phyloP scores from a whole-genome alignment of 164 flowering plant genomes.

The Dillenia suffruticosa region DNA sequence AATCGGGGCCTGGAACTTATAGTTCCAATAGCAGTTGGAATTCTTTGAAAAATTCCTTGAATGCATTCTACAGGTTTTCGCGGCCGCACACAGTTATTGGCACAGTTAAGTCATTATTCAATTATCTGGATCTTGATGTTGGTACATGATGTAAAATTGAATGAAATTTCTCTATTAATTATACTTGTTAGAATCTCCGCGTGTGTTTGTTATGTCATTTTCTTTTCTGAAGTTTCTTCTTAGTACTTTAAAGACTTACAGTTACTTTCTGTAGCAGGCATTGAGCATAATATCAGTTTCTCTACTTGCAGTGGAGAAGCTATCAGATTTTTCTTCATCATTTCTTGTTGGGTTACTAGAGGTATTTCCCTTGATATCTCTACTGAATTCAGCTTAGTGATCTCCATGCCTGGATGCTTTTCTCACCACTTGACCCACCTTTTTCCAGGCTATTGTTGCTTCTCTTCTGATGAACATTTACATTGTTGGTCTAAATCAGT shows the following conservation, averaged over 20 bases:
- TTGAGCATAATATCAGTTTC: conserved; percentile 90
- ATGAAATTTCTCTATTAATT: neutral
- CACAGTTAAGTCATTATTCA: conserved; percentile 61
- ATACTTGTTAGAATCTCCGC: neutral
- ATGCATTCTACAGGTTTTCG: conserved; percentile 85
- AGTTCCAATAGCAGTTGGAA: conserved; percentile 24
- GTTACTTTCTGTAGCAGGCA: conserved; percentile 48
- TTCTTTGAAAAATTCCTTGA: conserved; percentile 26
- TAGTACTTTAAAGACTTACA: conserved; percentile 5
- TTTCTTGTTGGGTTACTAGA: conserved; percentile 65
- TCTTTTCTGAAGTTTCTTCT: conserved; percentile 3
- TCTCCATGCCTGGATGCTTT: too few species aligned
- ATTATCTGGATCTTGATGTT: neutral
- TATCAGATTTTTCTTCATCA: conserved; percentile 76
- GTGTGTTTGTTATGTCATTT: neutral
- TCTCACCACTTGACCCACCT: neutral
- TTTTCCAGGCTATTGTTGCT: conserved; percentile 83
- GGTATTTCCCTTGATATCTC: conserved; percentile 37
- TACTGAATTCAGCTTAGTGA: too few species aligned
- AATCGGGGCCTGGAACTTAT: conserved; percentile 50
- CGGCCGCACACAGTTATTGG: conserved; percentile 93
- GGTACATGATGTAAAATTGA: too few species aligned
- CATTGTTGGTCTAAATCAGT: conserved; percentile 89
- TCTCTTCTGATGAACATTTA: conserved; percentile 92
- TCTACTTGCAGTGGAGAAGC: conserved; percentile 76